Evolutionary conservation across 2,329 filamentous ascomycete genomes (phyloP), one percentile per base, ranked within the genome.

Genomic region (Chrysoporthe puriensis): DNA sequence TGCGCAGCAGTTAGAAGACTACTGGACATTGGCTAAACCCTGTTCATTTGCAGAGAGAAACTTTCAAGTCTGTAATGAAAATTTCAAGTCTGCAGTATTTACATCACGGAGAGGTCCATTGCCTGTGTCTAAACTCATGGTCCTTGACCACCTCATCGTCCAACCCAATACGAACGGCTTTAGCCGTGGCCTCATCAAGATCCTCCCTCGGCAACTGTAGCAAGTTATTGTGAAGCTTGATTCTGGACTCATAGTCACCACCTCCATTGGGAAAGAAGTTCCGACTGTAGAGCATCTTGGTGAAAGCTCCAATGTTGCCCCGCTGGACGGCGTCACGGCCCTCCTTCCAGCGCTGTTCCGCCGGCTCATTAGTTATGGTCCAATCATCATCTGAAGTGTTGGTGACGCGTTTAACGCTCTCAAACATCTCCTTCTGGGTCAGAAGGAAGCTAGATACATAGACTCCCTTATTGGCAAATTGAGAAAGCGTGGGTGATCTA

Each of bases 351-450:
- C 88, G 81, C 74, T 85, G 76, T 48, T 78, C 70, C 1, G 79
- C 76, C 0, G 75, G 72, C 76, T 88, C 83, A 8, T 82, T 76
- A 1, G 73, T 79, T 63, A 92, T 82, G 1, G 74, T 81, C 90
- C 90, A 92, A 72, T 91, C 89, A 0, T 75, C 77, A 54, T 89
- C 85, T 1, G 78, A 84, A 0, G 84, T 86, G 0, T 83, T 83
- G 0, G 85, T 84, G 3, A 88, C 88, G 0, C 84, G 83, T 72
- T 88, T 81, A 9, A 89, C 76, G n/a, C 83, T 84, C 43, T 84
- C 83, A 64, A 92, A 82, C 79, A 92, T 91, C 8, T 92, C 89
- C 14, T 82, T 81, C 75, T 92, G 90, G 66, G 77, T 86, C 69
- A 88, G 71, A 8, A 78, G 74, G 77, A 90, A 91, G 68, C 85